Conservation (phyloP, 108 stramenopile genomes). For the Stephanodiscus triporus region DNA sequence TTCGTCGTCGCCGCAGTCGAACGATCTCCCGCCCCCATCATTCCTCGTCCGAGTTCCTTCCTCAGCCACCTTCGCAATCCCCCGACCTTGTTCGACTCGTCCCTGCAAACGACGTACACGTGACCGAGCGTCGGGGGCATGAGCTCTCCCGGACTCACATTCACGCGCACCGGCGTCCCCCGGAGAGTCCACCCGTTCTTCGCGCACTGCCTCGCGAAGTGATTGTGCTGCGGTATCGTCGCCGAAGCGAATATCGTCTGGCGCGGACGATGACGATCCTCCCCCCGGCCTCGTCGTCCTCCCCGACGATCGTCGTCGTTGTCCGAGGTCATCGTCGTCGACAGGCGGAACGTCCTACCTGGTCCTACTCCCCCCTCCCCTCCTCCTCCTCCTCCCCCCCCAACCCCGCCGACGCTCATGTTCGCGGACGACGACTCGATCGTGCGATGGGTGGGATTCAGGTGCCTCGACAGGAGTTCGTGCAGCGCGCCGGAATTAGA, state of each 20-base stretch:
- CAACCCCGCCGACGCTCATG: constrained; percentile 29
- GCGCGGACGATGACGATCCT: constrained; percentile 20
- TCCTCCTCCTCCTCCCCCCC: constrained; percentile 26
- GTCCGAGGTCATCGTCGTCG: neutral
- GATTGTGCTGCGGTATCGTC: constrained; percentile 92
- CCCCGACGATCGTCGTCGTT: constrained; percentile 1
- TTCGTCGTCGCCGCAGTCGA: neutral
- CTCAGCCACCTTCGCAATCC: constrained; percentile 72
- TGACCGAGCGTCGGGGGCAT: constrained; percentile 85
- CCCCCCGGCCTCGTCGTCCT: no score
- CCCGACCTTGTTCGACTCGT: constrained; percentile 70
- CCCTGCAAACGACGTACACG: constrained; percentile 75
- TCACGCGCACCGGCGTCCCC: constrained; percentile 76
- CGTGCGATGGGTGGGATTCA: constrained; percentile 59
- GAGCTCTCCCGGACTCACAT: constrained; percentile 81
- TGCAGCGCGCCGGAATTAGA: no score
- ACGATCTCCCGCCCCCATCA: neutral
- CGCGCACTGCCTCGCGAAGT: constrained; percentile 86
- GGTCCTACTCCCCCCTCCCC: no score
- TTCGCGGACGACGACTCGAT: constrained; percentile 11
- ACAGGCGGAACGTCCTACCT: constrained; percentile 8
- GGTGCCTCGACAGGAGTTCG: constrained; percentile 73
- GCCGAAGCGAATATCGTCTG: constrained; percentile 96
- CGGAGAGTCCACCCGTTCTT: constrained; percentile 88
- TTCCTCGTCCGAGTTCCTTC: constrained; percentile 48